phyloP scores from a whole-genome alignment of 768 basidiomycete species.

The Lenzites betulinus region DNA sequence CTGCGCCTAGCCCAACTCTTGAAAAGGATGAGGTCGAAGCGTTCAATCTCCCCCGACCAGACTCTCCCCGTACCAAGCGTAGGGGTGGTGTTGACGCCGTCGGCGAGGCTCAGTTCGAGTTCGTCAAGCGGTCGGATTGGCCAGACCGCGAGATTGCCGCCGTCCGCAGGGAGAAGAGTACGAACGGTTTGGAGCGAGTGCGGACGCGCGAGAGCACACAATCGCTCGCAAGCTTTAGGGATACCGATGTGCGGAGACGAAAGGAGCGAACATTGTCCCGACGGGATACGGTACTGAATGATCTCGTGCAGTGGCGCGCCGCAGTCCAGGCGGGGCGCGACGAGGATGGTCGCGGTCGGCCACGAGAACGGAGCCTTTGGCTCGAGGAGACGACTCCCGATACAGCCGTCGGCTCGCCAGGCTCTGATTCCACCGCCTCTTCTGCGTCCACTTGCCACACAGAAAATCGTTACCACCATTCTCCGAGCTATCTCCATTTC shows the following conservation, averaged over 20 bases:
- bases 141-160: conserved; percentile 77
- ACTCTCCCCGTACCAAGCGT: conserved; percentile 32
- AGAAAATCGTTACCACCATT: conserved; percentile 28
- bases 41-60: conserved; percentile 29
- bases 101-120: conserved; percentile 71
- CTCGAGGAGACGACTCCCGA: conserved; percentile 39
- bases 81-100: conserved; percentile 48
- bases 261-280: conserved; percentile 42
- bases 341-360: conserved; percentile 53
- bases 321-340: conserved; percentile 48
- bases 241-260: conserved; percentile 22
- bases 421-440: conserved; percentile 25
- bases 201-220: conserved; percentile 51
- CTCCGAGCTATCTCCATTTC: conserved; percentile 33
- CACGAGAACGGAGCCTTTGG: conserved; percentile 52
- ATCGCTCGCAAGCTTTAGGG: conserved; percentile 26
- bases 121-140: conserved; percentile 85
- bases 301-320: conserved; percentile 60
- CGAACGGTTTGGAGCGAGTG: conserved; percentile 56
- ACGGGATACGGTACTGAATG: conserved; percentile 47
- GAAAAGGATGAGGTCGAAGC: conserved; percentile 36
- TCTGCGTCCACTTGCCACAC: conserved; percentile 29
- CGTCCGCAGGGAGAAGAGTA: conserved; percentile 67
- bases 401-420: conserved; percentile 35
- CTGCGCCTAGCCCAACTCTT: conserved; percentile 41